Evolutionary conservation across 768 basidiomycete species (phyloP), one percentile per base, ranked within the genome.

Genomic region (Auriculariales sp.): DNA sequence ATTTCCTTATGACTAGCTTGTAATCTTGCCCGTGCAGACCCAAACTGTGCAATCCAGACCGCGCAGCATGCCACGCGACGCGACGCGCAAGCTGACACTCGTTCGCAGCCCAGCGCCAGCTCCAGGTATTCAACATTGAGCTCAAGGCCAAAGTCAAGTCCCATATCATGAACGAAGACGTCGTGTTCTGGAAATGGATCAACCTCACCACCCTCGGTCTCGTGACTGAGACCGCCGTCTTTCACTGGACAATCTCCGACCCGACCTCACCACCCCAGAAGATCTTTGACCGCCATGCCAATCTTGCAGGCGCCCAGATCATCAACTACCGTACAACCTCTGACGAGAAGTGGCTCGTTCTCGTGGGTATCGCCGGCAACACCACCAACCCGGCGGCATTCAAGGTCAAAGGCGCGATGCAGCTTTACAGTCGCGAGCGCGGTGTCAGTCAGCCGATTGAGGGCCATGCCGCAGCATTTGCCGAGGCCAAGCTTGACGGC

Each of bases 111-210:
- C 81, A 74, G 52, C 86, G 92, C 39, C 95, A 93, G 54, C 76
- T 99, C 25, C 95, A 99, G 66, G 80, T 98, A 54, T 99, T 98
- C 73, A 94, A 98, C 66, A 89, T 99, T 56, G 93, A 94, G 57
- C 84, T 86, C 9, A 98, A 98, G 72, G 83, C 86, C 63, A 98
- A 98, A 71, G 88, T 99, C 66, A 94, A 94, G 62, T 88, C 93
- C 25, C 91, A 98, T 62, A 71, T 81, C 53, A 95, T 82, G 71
- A 84, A 79, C 61, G 92, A 97, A 61, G 94, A 99, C 61, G 74
- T 95, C 48, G 81, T 90, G 24, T 99, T 95, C 68, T 99, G 95
- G 95, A 97, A 95, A 64, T 99, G 95, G 95, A 80, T 97, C 32
- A 85, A 82, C 44, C 83, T 90, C 54, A 78, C 80, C 15, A 85